Base-by-base conservation (phyloP, 306 rosid genomes). In the Canavalia ensiformis region DNA sequence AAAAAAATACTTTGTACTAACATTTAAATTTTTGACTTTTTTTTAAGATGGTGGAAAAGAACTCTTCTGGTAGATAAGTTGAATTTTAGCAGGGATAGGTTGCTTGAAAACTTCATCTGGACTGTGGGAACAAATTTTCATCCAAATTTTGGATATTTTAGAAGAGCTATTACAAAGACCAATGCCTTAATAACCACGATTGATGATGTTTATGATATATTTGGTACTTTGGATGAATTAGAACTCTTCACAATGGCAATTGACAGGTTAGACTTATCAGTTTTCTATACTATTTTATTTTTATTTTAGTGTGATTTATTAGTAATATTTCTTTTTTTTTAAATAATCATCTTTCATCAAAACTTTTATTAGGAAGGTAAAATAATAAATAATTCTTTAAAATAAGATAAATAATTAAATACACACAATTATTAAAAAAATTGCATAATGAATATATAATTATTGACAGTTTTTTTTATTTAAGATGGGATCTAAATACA, bases 31-130 rank as follows among this genome's bases (percentile, higher is more conserved):
- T 18, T 18, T 18, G 25, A 18, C 25, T 18, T 18, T 18, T 18
- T 18, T 18, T 18, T 18, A 18, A 18, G 25, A 18, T 18, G 25
- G 25, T 18, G 25, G 25, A 18, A 18, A 18, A 18, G 41, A 18
- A 18, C 25, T 18, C 25, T 18, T 18, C 25, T 18, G 1, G 65
- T 4, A 2, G 67, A 39, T 2, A 70, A 83, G 5, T 39, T 83
- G 68, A 12, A 39, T 39, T 39, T 39, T 39, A 2, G 42, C 4
- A 39, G 42, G 42, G 42, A 39, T 4, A 39, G 42, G 11, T 33
- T 51, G 47, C 62, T 71, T 13, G 76, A 71, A 30, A 51, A n/a
- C 63, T 71, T 13, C 51, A 3, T 71, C 34, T 71, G 76, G 82
- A 34, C 18, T 0, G 4, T 71, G 35, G 63, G 55, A 39, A 11